Conservation (phyloP, 2,329 filamentous ascomycete genomes). For the Neofusicoccum ribis region DNA sequence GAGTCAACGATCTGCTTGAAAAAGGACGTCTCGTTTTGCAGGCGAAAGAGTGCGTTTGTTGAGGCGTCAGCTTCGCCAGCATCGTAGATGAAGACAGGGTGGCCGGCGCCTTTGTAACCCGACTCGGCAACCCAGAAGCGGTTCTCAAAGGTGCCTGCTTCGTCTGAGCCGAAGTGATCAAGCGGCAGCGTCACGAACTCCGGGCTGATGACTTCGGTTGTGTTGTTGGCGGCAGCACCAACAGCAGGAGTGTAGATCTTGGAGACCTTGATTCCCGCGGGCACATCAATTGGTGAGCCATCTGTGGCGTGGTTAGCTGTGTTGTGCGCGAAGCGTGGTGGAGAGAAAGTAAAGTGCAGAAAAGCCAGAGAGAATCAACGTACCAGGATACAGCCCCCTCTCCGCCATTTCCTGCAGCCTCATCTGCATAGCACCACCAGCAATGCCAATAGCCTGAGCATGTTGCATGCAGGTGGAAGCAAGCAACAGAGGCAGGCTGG, state of each 20-base stretch:
- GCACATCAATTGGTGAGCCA: neutral
- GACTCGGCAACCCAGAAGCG: constrained; percentile 38
- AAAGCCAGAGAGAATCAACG: neutral
- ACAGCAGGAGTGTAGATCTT: neutral
- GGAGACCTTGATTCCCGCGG: neutral
- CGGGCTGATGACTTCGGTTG: constrained; percentile 5
- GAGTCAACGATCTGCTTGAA: constrained; percentile 8
- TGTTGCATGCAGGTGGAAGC: neutral
- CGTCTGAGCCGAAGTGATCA: constrained; percentile 36
- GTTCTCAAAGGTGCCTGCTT: constrained; percentile 36
- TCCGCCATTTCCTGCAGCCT: constrained; percentile 2
- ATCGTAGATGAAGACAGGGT: constrained; percentile 42
- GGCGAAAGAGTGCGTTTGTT: neutral
- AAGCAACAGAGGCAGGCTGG: constrained; percentile 3
- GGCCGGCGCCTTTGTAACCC: constrained; percentile 35
- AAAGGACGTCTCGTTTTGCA: constrained; percentile 6
- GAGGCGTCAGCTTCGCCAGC: constrained; percentile 36
- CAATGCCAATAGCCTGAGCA: neutral
- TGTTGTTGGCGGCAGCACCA: neutral
- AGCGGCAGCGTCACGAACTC: constrained; percentile 40
- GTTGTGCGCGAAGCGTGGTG: too few species aligned
- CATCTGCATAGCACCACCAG: constrained; percentile 1
- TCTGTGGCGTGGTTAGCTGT: neutral
- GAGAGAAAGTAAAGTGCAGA: neutral
- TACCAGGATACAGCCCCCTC: constrained; percentile 6